Evolutionary conservation across 2,329 filamentous ascomycete genomes (phyloP), one percentile per base, ranked within the genome.

Genomic region (Alternaria sp.): DNA sequence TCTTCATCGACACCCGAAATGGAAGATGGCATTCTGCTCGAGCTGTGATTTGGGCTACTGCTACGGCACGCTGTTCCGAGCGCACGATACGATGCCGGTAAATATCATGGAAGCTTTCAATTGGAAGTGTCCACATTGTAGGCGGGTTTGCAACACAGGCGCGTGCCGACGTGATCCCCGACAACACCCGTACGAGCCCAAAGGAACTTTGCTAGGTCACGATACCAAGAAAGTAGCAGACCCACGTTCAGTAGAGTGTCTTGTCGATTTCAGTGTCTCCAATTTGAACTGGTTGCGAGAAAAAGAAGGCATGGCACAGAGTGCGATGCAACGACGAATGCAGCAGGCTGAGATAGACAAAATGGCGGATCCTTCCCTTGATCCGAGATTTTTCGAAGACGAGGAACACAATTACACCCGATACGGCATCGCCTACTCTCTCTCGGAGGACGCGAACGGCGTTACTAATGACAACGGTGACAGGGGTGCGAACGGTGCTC

Each of bases 201-300:
- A 92, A 70, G 92, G 90, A 56, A 97, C 93, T 0, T 82, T 94
- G 1, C 85, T 98, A 2, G 95, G 95, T 0, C 93, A 97, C 69
- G 93, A 98, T 67, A 99, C 95, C 0, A 90, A 88, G 53, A 90
- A 90, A 33, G 88, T 98, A 48, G 94, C 95, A 2, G 95, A 99
- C 77, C 90, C 91, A 51, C 88, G 95, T 60, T 97, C 93, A 70
- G 88, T 97, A 5, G 94, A 98, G 76, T 89, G 88, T 24, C 84
- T 98, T 23, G 92, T 98, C 8, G 93, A 98, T 73, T 97, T 97
- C 77, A 88, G 91, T 26, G 83, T 91, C 39, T 94, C 96, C 52
- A 99, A 99, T 74, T 81, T 96, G 26, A 86, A 85, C 40, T 97
- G 93, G 92, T 80, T 98, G 46, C 85, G 85, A 51, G 87, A 87